Evolutionary conservation across 371 early-diverging fungal genomes (phyloP), one percentile per base, ranked within the genome.

Genomic region (Umbelopsis sp.): DNA sequence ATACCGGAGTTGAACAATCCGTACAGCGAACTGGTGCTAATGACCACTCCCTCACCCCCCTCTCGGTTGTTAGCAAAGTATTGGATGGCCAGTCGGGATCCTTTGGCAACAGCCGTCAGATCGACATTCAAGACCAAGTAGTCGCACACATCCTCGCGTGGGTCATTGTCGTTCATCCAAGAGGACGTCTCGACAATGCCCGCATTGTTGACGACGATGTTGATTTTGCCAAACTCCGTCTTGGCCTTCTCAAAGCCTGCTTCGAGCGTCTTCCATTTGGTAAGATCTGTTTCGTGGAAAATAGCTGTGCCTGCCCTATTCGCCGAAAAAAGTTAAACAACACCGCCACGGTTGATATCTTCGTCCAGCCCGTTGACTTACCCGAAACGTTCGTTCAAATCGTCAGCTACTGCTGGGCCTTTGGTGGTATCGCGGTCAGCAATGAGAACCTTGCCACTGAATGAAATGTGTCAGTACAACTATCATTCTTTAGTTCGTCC

Each of bases 171-270:
- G 18, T 57, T 57, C 1, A 57, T 1, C 57, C 57, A 57, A 14
- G 0, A 38, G 18, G 57, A 57, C 0, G 57, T 35, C 46, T 64
- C 70, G 37, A 86, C 80, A 52, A 88, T 81, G 7, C 86, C 90
- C 1, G 88, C 90, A 72, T 88, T 88, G 75, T 90, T 90, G 63
- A 90, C 68, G 29, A 90, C 25, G 50, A 87, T 78, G 24, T 88
- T 88, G 8, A 87, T 87, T 22, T 77, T 69, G 7, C 86, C 87
- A 5, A 84, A 57, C 57, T 24, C 35, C 1, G 29, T 11, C 35
- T 57, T 57, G 1, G 57, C 35, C 16, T 57, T 57, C 3, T 57
- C 57, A 35, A 57, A 57, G 18, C 37, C 57, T 0, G 57, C 57
- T n/a, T 57, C 57, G 4, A 57, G 37, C 9, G 57, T 57, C 14